Base-by-base conservation (phyloP, 352 stramenopile genomes). In the Aphanomyces euteiches region DNA sequence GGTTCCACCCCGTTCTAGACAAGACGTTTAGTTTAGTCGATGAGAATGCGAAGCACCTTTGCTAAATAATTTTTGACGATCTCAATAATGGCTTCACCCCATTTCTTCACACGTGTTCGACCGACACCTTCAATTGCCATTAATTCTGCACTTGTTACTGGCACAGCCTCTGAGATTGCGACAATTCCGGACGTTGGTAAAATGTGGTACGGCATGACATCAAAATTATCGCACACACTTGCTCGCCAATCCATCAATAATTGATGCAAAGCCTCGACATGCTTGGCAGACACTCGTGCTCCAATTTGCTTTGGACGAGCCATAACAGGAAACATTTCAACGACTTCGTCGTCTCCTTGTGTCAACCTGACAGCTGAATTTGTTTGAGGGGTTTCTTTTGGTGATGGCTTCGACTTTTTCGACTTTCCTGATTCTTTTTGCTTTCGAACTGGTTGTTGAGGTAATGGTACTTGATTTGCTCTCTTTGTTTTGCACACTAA, bases 191-290 rank as follows among this genome's bases (percentile, higher is more conserved):
- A 75, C 8, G 85, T 95, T 2, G 87, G 82, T 34, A 95, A 73
- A 59, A 95, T 95, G 40, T 95, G 87, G 58, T 95, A 95, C 59
- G 87, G 87, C 87, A 95, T 95, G 41, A 89, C 74, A 61, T 92
- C 91, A 41, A 88, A 86, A 61, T 81, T 92, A 73, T 95, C 87
- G 65, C 87, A 95, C 12, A 93, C 85, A 56, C 79, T 92, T 28
- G 85, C 87, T 57, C 87, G 84, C 87, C 87, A 95, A 72, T 95
- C 87, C 73, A 93, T 93, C 12, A 95, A 75, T 19, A 95, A 66
- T 54, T 93, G 87, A 2, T 83, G 83, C 40, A 95, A 70, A 19
- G 83, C 76, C 53, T 92, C 83, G 13, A 88, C 84, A 56, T 95
- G 84, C 8, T 79, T 60, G 47, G 81, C 69, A 21, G 87, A 81